Percentiles rank a stretch among this genome's conserved stretches.
Conservation (phyloP, 345 rosid species). For the Boechera stricta region DNA sequence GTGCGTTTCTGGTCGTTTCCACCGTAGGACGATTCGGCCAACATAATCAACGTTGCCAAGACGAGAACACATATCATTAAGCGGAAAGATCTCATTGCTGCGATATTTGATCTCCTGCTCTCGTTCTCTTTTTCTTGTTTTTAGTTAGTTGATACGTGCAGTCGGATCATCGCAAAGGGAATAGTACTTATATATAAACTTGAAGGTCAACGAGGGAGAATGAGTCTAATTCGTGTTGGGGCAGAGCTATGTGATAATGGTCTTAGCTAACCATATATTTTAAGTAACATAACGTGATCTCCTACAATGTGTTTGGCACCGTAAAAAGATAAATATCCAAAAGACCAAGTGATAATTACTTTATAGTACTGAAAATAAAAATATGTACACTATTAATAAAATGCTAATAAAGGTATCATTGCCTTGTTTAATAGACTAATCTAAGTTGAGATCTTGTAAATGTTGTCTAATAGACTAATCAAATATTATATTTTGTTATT, state of each 20-base stretch:
- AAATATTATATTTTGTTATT: too few relatives aligned
- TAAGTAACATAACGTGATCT: background rate
- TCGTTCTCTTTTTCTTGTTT: background rate
- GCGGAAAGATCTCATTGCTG: constrained; percentile 11
- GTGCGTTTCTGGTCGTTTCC: background rate
- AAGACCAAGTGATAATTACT: background rate
- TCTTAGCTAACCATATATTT: background rate
- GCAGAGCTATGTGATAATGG: background rate
- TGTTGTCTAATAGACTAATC: too few relatives aligned
- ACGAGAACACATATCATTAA: background rate
- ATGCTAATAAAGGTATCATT: too few relatives aligned
- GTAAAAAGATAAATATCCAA: background rate
- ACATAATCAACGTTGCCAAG: constrained; percentile 4
- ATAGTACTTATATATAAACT: background rate
- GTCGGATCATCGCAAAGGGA: background rate
- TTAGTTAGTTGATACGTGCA: background rate
- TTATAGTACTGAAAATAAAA: too few relatives aligned
- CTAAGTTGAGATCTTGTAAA: too few relatives aligned
- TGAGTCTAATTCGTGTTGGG: background rate
- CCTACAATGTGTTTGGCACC: background rate
- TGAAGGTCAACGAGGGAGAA: constrained; percentile 20
- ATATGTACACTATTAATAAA: too few relatives aligned
- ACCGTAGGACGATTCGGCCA: constrained; percentile 1
- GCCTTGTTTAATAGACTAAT: too few relatives aligned
- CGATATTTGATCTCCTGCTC: background rate